Evolutionary conservation across 1,284 basidiomycete genomes (phyloP).

Genomic region (Trichosporon coremiiforme): DNA sequence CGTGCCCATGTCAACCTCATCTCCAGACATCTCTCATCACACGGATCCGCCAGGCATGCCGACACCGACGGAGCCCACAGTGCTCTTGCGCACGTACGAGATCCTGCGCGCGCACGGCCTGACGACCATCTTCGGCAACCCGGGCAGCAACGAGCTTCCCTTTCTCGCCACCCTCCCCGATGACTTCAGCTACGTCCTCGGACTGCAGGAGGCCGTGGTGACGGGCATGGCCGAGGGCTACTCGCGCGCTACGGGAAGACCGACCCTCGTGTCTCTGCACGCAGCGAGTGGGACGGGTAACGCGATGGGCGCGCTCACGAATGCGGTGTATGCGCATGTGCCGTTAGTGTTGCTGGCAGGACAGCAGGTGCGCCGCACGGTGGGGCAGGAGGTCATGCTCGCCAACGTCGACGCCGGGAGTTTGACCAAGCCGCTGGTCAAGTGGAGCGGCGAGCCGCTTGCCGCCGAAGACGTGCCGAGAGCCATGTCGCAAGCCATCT

Average conservation of each 20-base stretch:
- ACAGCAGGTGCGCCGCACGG: conserved; percentile 28
- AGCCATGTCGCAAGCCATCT: conserved; percentile 21
- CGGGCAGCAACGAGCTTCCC: conserved; percentile 30
- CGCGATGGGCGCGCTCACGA: conserved; percentile 30
- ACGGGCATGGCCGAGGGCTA: conserved; percentile 30
- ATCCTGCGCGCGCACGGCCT: conserved; percentile 24
- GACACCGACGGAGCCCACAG: background rate
- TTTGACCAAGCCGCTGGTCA: conserved; percentile 23
- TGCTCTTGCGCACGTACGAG: conserved; percentile 14
- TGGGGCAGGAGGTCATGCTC: conserved; percentile 31
- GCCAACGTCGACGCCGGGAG: conserved; percentile 24
- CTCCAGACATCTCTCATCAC: background rate
- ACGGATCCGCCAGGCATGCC: background rate
- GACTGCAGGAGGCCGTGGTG: conserved; percentile 26
- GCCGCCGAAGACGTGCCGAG: conserved; percentile 24
- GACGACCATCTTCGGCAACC: conserved; percentile 30
- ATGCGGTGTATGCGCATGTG: conserved; percentile 25
- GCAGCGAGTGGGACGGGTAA: conserved; percentile 27
- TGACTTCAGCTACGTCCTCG: conserved; percentile 29
- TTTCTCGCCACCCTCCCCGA: conserved; percentile 25
- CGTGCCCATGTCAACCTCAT: background rate
- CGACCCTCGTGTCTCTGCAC: conserved; percentile 25
- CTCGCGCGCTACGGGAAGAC: conserved; percentile 20
- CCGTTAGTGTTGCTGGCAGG: conserved; percentile 29
- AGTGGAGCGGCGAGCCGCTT: conserved; percentile 26